phyloP scores from a whole-genome alignment of 805 yeast species.

The Priceomyces haplophilus region DNA sequence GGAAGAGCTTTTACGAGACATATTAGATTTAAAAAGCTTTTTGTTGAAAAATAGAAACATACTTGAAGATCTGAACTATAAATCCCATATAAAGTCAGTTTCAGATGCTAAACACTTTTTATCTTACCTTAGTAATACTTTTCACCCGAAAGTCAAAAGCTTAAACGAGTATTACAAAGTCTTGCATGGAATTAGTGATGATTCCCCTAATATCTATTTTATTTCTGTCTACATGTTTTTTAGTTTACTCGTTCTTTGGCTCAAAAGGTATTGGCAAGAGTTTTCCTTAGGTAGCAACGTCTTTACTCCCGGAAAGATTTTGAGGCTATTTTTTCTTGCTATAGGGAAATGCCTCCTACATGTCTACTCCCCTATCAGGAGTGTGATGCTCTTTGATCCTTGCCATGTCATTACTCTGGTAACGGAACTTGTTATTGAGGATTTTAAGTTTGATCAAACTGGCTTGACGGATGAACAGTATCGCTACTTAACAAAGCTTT shows the following conservation, averaged over 20 bases:
- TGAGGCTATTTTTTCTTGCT: slow-evolving; percentile 33
- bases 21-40: slow-evolving; percentile 25
- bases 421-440: slow-evolving; percentile 24
- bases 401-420: slow-evolving; percentile 30
- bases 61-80: slow-evolving; percentile 2
- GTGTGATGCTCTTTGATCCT: slow-evolving; percentile 33
- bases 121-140: slow-evolving; percentile 20
- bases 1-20: slow-evolving; percentile 21
- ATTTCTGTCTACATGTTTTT: slow-evolving; percentile 30
- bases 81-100: slow-evolving; percentile 4
- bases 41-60: slow-evolving; percentile 10
- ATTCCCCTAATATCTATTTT: slow-evolving; percentile 17
- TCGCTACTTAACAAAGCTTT: slow-evolving; percentile 19
- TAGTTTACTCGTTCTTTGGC: slow-evolving; percentile 35
- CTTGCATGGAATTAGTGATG: slow-evolving; percentile 12
- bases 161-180: slow-evolving; percentile 25
- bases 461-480: slow-evolving; percentile 16
- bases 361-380: slow-evolving; percentile 32
- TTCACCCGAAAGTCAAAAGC: slow-evolving; percentile 24
- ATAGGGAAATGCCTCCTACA: slow-evolving; percentile 33
- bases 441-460: slow-evolving; percentile 16
- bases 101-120: slow-evolving; percentile 32
- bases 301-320: slow-evolving; percentile 29
- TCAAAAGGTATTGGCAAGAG: slow-evolving; percentile 28
- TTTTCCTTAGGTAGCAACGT: slow-evolving; percentile 24